Evolutionary conservation across 139 green algal genomes (phyloP).

Genomic region (Chlamydomonas eustigma): DNA sequence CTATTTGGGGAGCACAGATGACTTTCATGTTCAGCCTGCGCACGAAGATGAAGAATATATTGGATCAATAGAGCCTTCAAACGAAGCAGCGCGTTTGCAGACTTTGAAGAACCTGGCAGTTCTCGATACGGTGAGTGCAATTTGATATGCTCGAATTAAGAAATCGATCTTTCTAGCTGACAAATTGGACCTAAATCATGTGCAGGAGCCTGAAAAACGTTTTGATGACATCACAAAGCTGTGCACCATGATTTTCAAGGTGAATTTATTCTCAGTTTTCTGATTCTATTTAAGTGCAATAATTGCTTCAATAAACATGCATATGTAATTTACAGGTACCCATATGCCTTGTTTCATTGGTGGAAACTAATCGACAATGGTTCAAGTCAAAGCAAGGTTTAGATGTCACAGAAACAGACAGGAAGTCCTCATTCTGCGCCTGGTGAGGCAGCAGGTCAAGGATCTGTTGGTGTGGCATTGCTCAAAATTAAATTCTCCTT

Average conservation of each 20-base stretch:
- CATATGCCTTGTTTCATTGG: conserved; percentile 76
- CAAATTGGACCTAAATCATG: too few species aligned
- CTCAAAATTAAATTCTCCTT: too few species aligned
- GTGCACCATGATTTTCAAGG: conserved; percentile 52
- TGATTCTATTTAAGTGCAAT: background rate
- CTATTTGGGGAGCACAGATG: too few species aligned
- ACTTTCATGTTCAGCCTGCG: background rate
- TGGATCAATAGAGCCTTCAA: conserved; percentile 25
- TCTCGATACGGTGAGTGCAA: conserved; percentile 38
- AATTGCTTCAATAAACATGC: too few species aligned
- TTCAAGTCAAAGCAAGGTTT: conserved; percentile 76
- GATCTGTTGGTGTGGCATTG: too few species aligned
- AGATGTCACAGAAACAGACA: conserved; percentile 48
- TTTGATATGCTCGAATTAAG: background rate
- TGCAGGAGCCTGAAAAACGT: conserved; percentile 48
- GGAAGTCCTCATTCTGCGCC: conserved; percentile 76
- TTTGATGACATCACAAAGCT: conserved; percentile 73
- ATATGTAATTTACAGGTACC: conserved; percentile 63
- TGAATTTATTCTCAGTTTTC: too few species aligned
- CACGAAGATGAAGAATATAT: conserved; percentile 9
- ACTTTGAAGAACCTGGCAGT: conserved; percentile 46
- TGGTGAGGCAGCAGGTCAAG: conserved; percentile 54
- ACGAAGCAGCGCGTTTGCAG: conserved; percentile 34
- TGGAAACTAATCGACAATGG: conserved; percentile 81
- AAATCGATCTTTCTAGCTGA: background rate